These are phyloP conservation scores for Taiozyma sp. DNA, from an alignment of 1,139 yeast species.

Conservation along the genomic window DNA sequence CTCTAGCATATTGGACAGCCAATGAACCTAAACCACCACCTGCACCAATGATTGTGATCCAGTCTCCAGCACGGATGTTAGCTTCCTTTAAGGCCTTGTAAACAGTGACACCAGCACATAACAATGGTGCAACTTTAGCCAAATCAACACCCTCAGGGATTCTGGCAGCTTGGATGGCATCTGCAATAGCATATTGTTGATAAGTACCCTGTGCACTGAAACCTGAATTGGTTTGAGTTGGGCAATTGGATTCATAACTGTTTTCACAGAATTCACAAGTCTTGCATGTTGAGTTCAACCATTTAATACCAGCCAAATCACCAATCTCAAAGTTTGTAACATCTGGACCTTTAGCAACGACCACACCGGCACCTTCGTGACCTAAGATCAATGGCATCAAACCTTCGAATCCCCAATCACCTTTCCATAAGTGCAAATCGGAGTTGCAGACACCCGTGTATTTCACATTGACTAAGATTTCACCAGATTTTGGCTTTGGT, in stretches of 20 bases:
- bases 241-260: conserved; percentile 50
- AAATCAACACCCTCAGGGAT: conserved; percentile 51
- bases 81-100: conserved; percentile 64
- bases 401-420: conserved; percentile 67
- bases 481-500: conserved; percentile 63
- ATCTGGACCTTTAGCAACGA: conserved; percentile 51
- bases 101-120: conserved; percentile 64
- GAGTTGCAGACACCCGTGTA: conserved; percentile 81
- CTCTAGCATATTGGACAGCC: conserved; percentile 57
- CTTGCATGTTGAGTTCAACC: conserved; percentile 59
- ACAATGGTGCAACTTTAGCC: conserved; percentile 52
- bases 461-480: conserved; percentile 59
- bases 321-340: conserved; percentile 56
- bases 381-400: conserved; percentile 71
- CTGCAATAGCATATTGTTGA: conserved; percentile 63
- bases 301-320: conserved; percentile 57
- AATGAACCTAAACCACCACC: conserved; percentile 63
- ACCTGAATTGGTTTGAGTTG: conserved; percentile 55
- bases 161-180: conserved; percentile 57
- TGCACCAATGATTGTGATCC: conserved; percentile 62
- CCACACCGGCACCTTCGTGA: conserved; percentile 65
- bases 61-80: conserved; percentile 45
- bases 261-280: conserved; percentile 53
- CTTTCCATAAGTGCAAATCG: conserved; percentile 76
- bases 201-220: conserved; percentile 64